Percentiles rank a stretch among this genome's conserved stretches.
These are phyloP conservation scores for Pseudogymnoascus sp. DNA, from an alignment of 2,329 filamentous ascomycete species.

Conservation along the genomic window DNA sequence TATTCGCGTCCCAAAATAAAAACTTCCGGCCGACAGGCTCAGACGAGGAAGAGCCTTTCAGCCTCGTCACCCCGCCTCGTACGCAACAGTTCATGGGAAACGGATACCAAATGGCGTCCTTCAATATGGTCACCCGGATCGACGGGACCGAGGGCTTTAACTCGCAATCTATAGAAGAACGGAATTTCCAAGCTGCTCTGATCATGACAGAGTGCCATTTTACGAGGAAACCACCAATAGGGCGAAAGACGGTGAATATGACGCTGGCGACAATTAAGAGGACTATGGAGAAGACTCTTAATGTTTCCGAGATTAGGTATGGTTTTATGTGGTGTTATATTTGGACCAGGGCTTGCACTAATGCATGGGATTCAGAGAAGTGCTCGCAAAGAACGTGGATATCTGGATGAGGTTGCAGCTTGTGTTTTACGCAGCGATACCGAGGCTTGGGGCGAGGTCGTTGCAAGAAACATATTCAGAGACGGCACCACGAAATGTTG, in stretches of 20 bases:
- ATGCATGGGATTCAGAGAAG: conserved; percentile 37
- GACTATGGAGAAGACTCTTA: conserved; percentile 53
- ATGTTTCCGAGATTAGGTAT: conserved; percentile 51
- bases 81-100: conserved; percentile 4
- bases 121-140: conserved; percentile 11
- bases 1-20: background rate
- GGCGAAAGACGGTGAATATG: conserved; percentile 44
- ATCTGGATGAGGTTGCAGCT: conserved; percentile 58
- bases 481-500: conserved; percentile 47
- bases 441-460: conserved; percentile 50
- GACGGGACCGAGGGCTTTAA: conserved; percentile 17
- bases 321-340: conserved; percentile 16
- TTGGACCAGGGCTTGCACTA: background rate
- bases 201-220: conserved; percentile 55
- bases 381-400: conserved; percentile 51
- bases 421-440: conserved; percentile 53
- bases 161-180: conserved; percentile 50
- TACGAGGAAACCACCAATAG: conserved; percentile 47
- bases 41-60: background rate
- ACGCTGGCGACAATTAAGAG: conserved; percentile 49
- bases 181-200: conserved; percentile 51
- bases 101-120: conserved; percentile 11
- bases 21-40: background rate
- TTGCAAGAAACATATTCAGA: conserved; percentile 46
- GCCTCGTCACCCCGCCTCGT: background rate